Evolutionary conservation across 2,329 filamentous ascomycete species (phyloP), one percentile per base, ranked within the genome.

Genomic region (Stylonectria norvegica): DNA sequence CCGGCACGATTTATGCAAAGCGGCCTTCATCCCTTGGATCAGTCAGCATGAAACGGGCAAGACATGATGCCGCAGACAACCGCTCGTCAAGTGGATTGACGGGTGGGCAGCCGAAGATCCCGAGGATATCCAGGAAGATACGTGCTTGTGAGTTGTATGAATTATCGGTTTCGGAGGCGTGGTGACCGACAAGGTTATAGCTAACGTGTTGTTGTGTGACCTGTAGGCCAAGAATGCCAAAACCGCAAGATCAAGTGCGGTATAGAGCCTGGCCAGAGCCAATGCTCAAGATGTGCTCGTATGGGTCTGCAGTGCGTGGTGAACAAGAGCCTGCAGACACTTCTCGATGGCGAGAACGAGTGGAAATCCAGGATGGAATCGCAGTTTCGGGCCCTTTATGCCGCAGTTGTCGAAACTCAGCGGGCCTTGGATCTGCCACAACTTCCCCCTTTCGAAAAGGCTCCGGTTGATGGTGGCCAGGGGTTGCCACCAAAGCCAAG

Each of bases 231-330:
- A 42, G 71, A 73, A 54, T 76, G 73, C 45, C 73, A 75, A 48
- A 66, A 66, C 16, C 71, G 75, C 49, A 78, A 78, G 55, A 76
- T 78, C 50, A 72, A 73, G 51, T 78, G 75, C 52, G 68, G 73
- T 42, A 67, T 76, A 48, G 65, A 68, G 40, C 47, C 50, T 20
- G 71, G 70, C 6, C 64, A 71, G 43, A 50, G 61, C 5, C 67
- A 63, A 40, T 78, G 74, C 55, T 65, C 65, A 7, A 68, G 75
- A 49, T 78, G 75, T 49, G 55, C 64, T 20, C 69, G 71, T 28
- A 69, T 71, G 17, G 69, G 71, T 8, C 62, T 76, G 28, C 68
- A 71, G 43, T 78, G 74, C 49, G 63, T 75, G 7, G 69, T 76
- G 22, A 77, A 78, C 50, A 73, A 76, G 55, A 76, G 73, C 52